A percentile compares a stretch with the other conserved stretches of the same genome.
Evolutionary conservation across 2,329 filamentous ascomycete genomes (phyloP).

Genomic region (Ilyonectria sp.): DNA sequence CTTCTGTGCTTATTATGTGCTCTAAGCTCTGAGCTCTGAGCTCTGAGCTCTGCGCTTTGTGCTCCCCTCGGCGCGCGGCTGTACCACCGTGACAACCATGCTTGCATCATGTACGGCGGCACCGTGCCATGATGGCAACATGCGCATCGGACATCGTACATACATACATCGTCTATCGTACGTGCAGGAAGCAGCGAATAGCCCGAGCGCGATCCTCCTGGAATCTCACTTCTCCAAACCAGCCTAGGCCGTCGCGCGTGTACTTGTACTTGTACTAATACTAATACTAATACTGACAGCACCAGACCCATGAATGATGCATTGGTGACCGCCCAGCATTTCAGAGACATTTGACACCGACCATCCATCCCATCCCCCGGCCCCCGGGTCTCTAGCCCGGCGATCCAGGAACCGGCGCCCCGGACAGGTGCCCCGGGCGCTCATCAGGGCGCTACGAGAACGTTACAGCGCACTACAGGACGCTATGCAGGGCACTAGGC

Average conservation of each 20-base stretch:
- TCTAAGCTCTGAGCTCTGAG: conserved; percentile 28
- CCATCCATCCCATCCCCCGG: conserved; percentile 6
- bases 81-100: too few species aligned
- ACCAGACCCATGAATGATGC: background rate
- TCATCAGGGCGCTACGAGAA: conserved; percentile 20
- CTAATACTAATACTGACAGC: background rate
- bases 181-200: conserved; percentile 29
- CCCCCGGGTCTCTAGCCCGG: conserved; percentile 23
- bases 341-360: conserved; percentile 2
- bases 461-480: conserved; percentile 21
- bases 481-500: conserved; percentile 13
- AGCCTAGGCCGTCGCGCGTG: conserved; percentile 4
- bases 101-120: conserved; percentile 5
- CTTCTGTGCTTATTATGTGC: background rate
- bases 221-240: background rate
- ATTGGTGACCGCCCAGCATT: background rate
- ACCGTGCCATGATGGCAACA: conserved; percentile 24
- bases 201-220: conserved; percentile 21
- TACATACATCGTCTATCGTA: conserved; percentile 32
- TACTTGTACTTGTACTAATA: background rate
- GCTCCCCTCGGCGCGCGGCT: background rate
- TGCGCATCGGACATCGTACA: conserved; percentile 28
- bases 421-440: conserved; percentile 19
- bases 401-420: conserved; percentile 24
- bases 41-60: conserved; percentile 28